phyloP scores from a whole-genome alignment of 805 yeast genomes.

The Wickerhamiella allomyrinae region DNA sequence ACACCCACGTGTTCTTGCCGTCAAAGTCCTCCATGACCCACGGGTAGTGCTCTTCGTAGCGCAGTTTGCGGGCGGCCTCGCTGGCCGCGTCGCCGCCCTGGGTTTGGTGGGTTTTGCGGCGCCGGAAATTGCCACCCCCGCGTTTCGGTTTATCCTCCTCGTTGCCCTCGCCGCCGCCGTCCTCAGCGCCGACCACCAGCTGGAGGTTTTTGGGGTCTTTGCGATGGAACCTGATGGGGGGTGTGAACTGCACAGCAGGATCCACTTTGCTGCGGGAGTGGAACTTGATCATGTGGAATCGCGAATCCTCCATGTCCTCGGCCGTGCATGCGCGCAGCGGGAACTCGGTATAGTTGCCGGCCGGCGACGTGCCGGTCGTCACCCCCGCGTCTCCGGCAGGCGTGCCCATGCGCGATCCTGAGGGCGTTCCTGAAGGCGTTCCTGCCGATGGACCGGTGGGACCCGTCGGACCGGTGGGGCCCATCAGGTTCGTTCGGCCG shows the following conservation, averaged over 20 bases:
- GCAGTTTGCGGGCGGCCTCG: slow-evolving; percentile 64
- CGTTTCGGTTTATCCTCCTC: slow-evolving; percentile 18
- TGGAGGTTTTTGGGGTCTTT: slow-evolving; percentile 89
- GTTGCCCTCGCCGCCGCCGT: slow-evolving; percentile 10
- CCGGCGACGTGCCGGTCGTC: too few relatives aligned
- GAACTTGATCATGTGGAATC: slow-evolving; percentile 72
- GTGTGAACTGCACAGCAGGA: slow-evolving; percentile 53
- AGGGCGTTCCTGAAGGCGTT: too few relatives aligned
- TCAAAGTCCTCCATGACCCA: slow-evolving; percentile 98
- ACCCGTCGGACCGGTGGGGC: not conserved
- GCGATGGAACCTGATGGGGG: slow-evolving; percentile 78
- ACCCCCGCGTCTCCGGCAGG: too few relatives aligned
- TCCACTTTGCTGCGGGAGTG: slow-evolving; percentile 61
- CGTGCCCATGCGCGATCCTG: too few relatives aligned
- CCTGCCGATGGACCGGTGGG: not conserved
- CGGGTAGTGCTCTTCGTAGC: slow-evolving; percentile 94
- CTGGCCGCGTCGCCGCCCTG: slow-evolving; percentile 67
- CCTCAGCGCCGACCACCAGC: slow-evolving; percentile 40
- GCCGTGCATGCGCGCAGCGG: slow-evolving; percentile 58
- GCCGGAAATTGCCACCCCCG: slow-evolving; percentile 28
- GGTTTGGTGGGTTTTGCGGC: slow-evolving; percentile 70
- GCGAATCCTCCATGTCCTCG: slow-evolving; percentile 55
- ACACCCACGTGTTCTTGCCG: slow-evolving; percentile 88
- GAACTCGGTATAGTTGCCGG: slow-evolving; percentile 28
- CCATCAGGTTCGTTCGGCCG: too few relatives aligned